Percentiles rank a stretch among this genome's conserved stretches.
Evolutionary conservation across 768 basidiomycete species (phyloP).

Genomic region (Coprinopsis sp.): DNA sequence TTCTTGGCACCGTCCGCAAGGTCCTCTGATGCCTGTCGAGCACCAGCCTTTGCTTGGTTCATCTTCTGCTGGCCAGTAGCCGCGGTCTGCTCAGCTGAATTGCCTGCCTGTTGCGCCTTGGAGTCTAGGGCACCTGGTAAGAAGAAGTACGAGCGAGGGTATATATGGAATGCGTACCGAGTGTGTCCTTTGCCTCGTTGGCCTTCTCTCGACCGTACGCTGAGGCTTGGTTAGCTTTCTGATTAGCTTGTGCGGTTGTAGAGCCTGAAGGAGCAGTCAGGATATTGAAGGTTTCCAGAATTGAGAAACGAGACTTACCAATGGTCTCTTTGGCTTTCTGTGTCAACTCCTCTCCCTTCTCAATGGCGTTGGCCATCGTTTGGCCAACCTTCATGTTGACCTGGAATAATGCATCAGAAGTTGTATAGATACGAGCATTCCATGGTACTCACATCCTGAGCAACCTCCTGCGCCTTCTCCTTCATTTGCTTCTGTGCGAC

Average conservation of each 20-base stretch:
- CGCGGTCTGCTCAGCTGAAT: conserved; percentile 7
- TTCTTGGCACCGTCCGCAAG: too few species aligned
- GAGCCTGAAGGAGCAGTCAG: conserved; percentile 23
- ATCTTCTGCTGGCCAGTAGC: conserved; percentile 19
- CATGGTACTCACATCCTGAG: conserved; percentile 34
- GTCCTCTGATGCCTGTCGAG: conserved; percentile 32
- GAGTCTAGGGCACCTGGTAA: conserved; percentile 22
- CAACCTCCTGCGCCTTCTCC: conserved; percentile 42
- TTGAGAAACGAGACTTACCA: conserved; percentile 24
- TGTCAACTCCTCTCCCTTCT: conserved; percentile 40
- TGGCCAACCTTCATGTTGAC: conserved; percentile 42
- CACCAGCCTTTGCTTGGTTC: conserved; percentile 21
- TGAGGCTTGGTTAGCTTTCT: conserved; percentile 24
- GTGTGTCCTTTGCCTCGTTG: conserved; percentile 34
- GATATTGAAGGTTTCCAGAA: background rate
- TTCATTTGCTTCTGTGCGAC: conserved; percentile 33
- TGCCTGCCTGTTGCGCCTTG: conserved; percentile 17
- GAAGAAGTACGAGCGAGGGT: background rate
- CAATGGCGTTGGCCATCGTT: conserved; percentile 42
- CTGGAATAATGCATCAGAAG: conserved; percentile 19
- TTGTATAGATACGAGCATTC: background rate
- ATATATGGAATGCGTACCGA: background rate
- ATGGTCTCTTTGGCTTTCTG: conserved; percentile 37
- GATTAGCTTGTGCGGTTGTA: conserved; percentile 25
- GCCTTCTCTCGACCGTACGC: conserved; percentile 33